Evolutionary conservation across 2,329 filamentous ascomycete genomes (phyloP), one percentile per base, ranked within the genome.

Genomic region (Didymella keratinophila): DNA sequence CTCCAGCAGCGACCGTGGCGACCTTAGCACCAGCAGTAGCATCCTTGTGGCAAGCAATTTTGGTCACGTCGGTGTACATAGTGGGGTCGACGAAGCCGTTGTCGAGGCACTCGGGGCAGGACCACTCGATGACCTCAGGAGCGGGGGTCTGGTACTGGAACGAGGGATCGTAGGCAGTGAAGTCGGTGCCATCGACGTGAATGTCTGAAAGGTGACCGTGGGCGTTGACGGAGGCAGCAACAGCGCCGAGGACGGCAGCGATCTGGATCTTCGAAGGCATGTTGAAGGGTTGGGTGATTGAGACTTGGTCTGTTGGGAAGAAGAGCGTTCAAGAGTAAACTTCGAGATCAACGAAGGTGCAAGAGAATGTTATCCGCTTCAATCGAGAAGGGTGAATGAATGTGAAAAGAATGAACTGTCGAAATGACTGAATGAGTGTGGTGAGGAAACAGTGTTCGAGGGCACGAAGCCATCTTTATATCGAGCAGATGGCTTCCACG

Each of bases 31-130:
- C 84, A n/a, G 81, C 80, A 18, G 80, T 79, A 23, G 83, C 86
- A 43, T 76, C 75, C 69, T 80, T 80, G 79, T 89, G 87, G 79
- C 86, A 88, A 70, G 86, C 84, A 60, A 88, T 87, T 68, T 87
- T 80, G 32, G 79, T 59, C 11, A 62, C 67, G 30, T 72, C 71
- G 23, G 73, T 71, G 74, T 84, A 87, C 57, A 76, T 75, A 39
- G 71, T 66, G 1, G 80, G 80, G 16, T 79, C 72, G 56, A 87
- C 77, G 70, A 81, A 87, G 28, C 84, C 84, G 62, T 83, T 79
- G 67, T 86, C 83, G 1, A 72, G 66, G 36, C 81, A 79, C 47
- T 79, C 80, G 6, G 78, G 71, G 44, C 80, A 82, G 16, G 78
- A 79, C 86, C 87, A 89, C 46, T 80, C 85, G 49, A 84, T 81